Conservation (phyloP, 331 rosid genomes). For the Rosa hybrid region DNA sequence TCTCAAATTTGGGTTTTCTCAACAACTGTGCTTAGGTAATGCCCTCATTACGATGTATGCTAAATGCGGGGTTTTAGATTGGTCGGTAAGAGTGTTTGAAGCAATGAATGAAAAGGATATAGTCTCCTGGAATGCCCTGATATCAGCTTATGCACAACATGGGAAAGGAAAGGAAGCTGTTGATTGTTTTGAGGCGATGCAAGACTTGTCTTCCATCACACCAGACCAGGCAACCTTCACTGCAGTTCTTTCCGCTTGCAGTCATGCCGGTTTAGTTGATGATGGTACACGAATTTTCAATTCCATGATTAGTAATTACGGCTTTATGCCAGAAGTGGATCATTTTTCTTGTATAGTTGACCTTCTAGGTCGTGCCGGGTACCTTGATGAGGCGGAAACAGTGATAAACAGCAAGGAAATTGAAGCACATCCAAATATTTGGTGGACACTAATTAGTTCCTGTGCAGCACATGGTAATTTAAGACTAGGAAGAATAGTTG, state of each 20-base stretch:
- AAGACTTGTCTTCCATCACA: constrained; percentile 33
- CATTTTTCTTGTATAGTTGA: constrained; percentile 81
- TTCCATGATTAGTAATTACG: constrained; percentile 51
- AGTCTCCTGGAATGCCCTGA: constrained; percentile 77
- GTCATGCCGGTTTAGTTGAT: constrained; percentile 70
- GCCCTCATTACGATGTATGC: constrained; percentile 68
- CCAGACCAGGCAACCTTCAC: constrained; percentile 77
- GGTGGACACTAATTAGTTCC: constrained; percentile 83
- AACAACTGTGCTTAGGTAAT: constrained; percentile 52
- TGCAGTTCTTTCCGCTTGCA: constrained; percentile 75
- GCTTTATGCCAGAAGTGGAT: constrained; percentile 54
- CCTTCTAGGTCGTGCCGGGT: constrained; percentile 68
- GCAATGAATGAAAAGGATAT: constrained; percentile 55
- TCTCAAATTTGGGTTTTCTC: constrained; percentile 41
- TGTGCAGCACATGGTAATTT: constrained; percentile 80
- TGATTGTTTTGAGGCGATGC: constrained; percentile 55
- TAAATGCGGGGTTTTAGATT: constrained; percentile 65
- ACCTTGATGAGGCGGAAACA: constrained; percentile 71
- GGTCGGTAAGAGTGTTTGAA: constrained; percentile 57
- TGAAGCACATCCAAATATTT: constrained; percentile 57
- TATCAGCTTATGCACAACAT: constrained; percentile 75
- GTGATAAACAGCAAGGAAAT: constrained; percentile 46
- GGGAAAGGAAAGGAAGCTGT: constrained; percentile 77
- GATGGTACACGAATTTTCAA: constrained; percentile 58
- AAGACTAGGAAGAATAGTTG: constrained; percentile 65